Conservation (phyloP, 768 basidiomycete species). For the Rhodosporidiobolus sp. region DNA sequence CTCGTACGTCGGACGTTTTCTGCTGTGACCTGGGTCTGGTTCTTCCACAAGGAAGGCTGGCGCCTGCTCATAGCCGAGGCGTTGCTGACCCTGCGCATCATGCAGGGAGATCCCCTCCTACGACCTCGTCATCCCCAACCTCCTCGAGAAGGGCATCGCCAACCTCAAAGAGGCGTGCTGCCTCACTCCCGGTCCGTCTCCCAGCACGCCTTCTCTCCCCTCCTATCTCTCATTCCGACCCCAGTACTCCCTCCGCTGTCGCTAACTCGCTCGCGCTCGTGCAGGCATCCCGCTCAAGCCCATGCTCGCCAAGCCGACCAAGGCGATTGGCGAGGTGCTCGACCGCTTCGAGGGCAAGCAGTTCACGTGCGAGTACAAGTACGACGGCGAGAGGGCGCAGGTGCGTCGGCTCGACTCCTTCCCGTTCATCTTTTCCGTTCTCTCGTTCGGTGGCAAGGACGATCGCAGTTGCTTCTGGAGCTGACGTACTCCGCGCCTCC, state of each 20-base stretch:
- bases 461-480: neutral
- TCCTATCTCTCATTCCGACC: neutral
- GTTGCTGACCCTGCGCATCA: no score
- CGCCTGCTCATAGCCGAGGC: no score
- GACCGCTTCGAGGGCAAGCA: constrained; percentile 92
- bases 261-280: neutral
- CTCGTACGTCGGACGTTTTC: constrained; percentile 58
- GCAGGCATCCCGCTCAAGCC: constrained; percentile 83
- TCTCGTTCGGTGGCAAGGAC: no score
- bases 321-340: constrained; percentile 95
- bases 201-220: neutral
- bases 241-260: neutral
- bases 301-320: constrained; percentile 98
- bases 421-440: no score
- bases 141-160: constrained; percentile 73
- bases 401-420: constrained; percentile 48
- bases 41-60: neutral
- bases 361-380: constrained; percentile 99
- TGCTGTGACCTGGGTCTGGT: no score
- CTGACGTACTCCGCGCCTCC: neutral
- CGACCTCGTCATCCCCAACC: constrained; percentile 83
- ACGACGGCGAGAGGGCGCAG: constrained; percentile 97
- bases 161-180: constrained; percentile 72
- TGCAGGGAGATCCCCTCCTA: constrained; percentile 85
- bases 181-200: constrained; percentile 70